Evolutionary conservation across 106 monocot species (phyloP).

Genomic region (Dendrobium catenatum): DNA sequence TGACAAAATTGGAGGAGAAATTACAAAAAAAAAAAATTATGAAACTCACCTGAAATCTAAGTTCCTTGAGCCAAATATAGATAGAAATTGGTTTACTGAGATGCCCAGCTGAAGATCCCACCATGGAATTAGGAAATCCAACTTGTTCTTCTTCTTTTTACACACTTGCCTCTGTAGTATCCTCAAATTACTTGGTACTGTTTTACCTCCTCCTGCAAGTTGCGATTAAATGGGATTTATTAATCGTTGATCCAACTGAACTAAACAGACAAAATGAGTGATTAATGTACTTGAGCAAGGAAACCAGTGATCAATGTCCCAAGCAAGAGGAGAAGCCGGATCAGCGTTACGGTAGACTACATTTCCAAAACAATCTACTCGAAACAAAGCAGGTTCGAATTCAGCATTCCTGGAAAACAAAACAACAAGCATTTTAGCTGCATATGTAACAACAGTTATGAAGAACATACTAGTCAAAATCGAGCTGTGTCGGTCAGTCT

Average conservation of each 20-base stretch:
- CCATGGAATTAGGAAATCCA: constrained; percentile 86
- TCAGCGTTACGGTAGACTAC: constrained; percentile 82
- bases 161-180: constrained; percentile 79
- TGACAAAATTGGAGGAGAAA: neutral
- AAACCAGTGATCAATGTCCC: constrained; percentile 98
- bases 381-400: constrained; percentile 85
- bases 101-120: constrained; percentile 95
- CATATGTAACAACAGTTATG: neutral
- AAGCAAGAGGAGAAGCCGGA: constrained; percentile 70
- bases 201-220: constrained; percentile 74
- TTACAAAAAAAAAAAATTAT: neutral
- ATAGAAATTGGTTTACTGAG: constrained; percentile 85
- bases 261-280: neutral
- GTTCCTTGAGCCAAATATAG: constrained; percentile 63
- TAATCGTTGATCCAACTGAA: neutral
- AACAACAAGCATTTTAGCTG: neutral
- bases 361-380: constrained; percentile 81
- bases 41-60: constrained; percentile 62
- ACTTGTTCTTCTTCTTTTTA: constrained; percentile 70
- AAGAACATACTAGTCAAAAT: neutral
- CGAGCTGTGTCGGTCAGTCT: neutral
- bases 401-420: constrained; percentile 68
- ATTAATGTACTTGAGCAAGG: constrained; percentile 55
- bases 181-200: constrained; percentile 76
- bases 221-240: neutral